Evolutionary conservation across 306 rosid species (phyloP).

Genomic region (Lupinus albus): DNA sequence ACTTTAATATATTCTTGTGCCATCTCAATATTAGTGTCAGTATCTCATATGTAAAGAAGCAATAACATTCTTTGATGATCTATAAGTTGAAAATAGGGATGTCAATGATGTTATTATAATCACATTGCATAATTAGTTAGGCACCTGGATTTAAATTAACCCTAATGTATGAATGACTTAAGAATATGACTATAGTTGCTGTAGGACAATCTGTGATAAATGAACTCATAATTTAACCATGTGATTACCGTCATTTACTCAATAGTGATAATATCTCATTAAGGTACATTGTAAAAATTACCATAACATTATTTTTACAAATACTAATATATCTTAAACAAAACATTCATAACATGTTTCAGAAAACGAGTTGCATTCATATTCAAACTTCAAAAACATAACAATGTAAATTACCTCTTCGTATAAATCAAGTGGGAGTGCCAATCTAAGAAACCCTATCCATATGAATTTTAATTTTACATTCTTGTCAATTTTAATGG

Average conservation of each 20-base stretch:
- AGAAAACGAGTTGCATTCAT: conserved; percentile 4
- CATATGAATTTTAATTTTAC: conserved; percentile 87
- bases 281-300: neutral
- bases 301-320: neutral
- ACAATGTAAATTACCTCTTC: no score
- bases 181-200: neutral
- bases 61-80: neutral
- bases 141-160: neutral
- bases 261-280: neutral
- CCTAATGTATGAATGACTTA: neutral
- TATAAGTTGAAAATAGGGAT: neutral
- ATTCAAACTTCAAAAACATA: conserved; percentile 27
- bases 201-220: no score
- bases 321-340: conserved; percentile 11
- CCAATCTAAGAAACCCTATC: conserved; percentile 74
- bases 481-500: conserved; percentile 62
- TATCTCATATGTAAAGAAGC: neutral
- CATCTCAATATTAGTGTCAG: neutral
- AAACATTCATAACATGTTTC: conserved; percentile 13
- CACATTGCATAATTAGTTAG: neutral
- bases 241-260: no score
- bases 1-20: no score
- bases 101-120: neutral
- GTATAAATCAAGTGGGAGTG: conserved; percentile 87
- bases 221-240: no score